phyloP scores from a whole-genome alignment of 129 eudicot species.

The Rutidosis leptorrhynchoides region DNA sequence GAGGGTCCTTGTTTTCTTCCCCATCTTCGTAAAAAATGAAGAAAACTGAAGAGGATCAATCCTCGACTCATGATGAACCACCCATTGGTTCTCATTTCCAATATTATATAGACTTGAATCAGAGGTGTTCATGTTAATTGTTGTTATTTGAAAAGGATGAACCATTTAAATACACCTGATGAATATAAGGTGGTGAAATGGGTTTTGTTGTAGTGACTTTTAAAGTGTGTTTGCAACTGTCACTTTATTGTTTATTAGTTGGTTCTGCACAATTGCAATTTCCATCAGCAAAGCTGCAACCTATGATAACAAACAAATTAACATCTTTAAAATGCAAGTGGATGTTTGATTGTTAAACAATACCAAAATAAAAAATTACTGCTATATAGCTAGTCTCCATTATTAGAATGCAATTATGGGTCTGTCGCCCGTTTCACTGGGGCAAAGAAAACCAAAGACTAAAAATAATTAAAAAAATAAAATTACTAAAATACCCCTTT shows the following conservation, averaged over 20 bases:
- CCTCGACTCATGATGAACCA: constrained; percentile 11
- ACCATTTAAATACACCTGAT: constrained; percentile 39
- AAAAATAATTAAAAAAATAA: too few species aligned
- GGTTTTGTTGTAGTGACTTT: constrained; percentile 27
- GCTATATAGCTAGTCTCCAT: too few species aligned
- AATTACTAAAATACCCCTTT: too few species aligned
- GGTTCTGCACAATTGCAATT: constrained; percentile 53
- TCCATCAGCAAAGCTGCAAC: constrained; percentile 48
- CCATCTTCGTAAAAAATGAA: constrained; percentile 18
- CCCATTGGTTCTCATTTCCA: constrained; percentile 5
- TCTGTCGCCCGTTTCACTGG: too few species aligned
- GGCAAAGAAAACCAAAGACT: too few species aligned
- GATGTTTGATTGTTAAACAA: too few species aligned
- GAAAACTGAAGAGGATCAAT: constrained; percentile 37
- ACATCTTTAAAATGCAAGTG: too few species aligned
- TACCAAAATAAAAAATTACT: too few species aligned
- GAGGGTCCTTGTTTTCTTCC: constrained; percentile 38
- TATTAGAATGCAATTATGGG: too few species aligned
- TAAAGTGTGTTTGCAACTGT: constrained; percentile 44
- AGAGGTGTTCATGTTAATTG: constrained; percentile 29
- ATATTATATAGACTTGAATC: constrained; percentile 12
- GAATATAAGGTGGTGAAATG: constrained; percentile 19
- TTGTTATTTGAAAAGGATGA: constrained; percentile 39
- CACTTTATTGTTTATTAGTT: constrained; percentile 43
- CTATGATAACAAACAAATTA: too few species aligned